Evolutionary conservation across 1,284 basidiomycete species (phyloP).

Genomic region (Sanghuangporus baumii): DNA sequence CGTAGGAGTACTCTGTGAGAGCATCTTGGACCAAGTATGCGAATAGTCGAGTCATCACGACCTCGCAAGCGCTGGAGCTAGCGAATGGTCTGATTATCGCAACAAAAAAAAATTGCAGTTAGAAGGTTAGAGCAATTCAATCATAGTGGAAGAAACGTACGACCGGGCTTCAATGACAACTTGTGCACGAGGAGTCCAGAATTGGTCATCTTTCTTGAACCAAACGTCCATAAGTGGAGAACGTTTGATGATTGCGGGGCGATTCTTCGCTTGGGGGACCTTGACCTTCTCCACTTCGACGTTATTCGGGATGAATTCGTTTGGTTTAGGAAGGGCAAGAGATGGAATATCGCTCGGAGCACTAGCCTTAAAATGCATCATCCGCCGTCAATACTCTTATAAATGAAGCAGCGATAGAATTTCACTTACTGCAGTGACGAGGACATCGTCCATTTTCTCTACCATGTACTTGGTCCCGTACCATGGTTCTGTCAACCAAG

Average conservation of each 20-base stretch:
- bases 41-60: slow-evolving; percentile 72
- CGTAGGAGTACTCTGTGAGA: slow-evolving; percentile 88
- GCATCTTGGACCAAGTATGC: slow-evolving; percentile 85
- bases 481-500: slow-evolving; percentile 75
- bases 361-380: slow-evolving; percentile 42
- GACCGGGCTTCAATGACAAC: slow-evolving; percentile 68
- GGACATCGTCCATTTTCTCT: slow-evolving; percentile 58
- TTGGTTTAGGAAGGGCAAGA: slow-evolving; percentile 75
- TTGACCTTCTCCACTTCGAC: slow-evolving; percentile 75
- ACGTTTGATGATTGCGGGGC: slow-evolving; percentile 73
- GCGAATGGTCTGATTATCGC: neutral
- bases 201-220: slow-evolving; percentile 95
- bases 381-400: slow-evolving; percentile 2
- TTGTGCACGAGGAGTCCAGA: slow-evolving; percentile 87
- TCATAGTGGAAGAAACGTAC: slow-evolving; percentile 31
- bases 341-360: slow-evolving; percentile 57
- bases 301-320: slow-evolving; percentile 87
- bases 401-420: neutral
- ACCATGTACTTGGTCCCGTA: slow-evolving; percentile 84
- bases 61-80: slow-evolving; percentile 48
- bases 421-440: slow-evolving; percentile 53
- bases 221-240: slow-evolving; percentile 73
- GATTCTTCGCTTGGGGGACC: slow-evolving; percentile 61
- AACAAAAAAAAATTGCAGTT: neutral
- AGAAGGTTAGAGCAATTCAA: neutral